A percentile compares a stretch with the other conserved stretches of the same genome.
Evolutionary conservation across 108 stramenopile genomes (phyloP).

Genomic region (Schizochytrium sp.): DNA sequence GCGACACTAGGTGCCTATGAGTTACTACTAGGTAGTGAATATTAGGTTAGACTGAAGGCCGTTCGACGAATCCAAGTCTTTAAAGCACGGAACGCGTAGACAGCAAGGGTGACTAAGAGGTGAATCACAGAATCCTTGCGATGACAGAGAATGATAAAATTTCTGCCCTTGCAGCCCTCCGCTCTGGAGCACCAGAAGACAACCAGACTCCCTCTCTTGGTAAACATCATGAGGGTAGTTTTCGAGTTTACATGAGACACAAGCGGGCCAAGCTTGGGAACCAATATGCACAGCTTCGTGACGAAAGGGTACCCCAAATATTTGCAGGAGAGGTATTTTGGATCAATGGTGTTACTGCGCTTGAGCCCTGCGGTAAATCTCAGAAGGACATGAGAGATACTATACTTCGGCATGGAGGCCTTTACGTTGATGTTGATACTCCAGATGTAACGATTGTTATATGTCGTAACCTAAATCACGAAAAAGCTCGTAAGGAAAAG

Average conservation of each 20-base stretch:
- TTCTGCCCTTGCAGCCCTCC: neutral
- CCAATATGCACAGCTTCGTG: neutral
- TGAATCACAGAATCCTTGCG: neutral
- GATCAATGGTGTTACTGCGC: slow-evolving; percentile 55
- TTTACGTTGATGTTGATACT: slow-evolving; percentile 14
- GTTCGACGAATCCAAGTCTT: too few relatives aligned
- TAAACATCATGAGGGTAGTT: slow-evolving; percentile 17
- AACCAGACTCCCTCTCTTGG: neutral
- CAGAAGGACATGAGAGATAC: neutral
- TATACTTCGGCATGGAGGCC: slow-evolving; percentile 32
- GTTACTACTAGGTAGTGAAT: too few relatives aligned
- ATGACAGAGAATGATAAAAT: neutral
- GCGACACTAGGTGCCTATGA: too few relatives aligned
- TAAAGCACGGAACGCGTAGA: too few relatives aligned
- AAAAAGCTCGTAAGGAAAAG: slow-evolving; percentile 31
- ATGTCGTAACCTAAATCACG: slow-evolving; percentile 56
- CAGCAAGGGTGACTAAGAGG: too few relatives aligned
- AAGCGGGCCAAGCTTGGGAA: slow-evolving; percentile 21
- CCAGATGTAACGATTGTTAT: slow-evolving; percentile 9
- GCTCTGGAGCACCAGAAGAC: neutral
- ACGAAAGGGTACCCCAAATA: slow-evolving; percentile 23
- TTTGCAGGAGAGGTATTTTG: slow-evolving; percentile 23
- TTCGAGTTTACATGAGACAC: slow-evolving; percentile 1
- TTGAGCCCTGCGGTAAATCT: slow-evolving; percentile 23
- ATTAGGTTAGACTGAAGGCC: too few relatives aligned